Percentiles rank a stretch among this genome's conserved stretches.
Conservation (phyloP, 2,329 filamentous ascomycete genomes). For the Fusarium nelsonii region DNA sequence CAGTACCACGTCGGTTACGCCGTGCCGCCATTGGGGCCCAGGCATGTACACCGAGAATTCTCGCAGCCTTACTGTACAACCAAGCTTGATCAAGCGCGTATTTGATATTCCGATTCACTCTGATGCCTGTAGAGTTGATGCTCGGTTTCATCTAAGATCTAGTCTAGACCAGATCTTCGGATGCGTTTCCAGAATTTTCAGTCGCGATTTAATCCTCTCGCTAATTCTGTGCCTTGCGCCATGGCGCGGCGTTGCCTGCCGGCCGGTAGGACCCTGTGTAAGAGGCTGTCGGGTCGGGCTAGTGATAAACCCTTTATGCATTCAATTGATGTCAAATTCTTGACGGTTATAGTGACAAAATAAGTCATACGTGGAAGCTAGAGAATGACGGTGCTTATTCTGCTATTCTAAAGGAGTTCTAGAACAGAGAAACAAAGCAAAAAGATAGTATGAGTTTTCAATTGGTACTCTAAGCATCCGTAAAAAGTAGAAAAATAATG, state of each 20-base stretch:
- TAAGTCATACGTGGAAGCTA: background rate
- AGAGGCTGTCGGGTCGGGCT: background rate
- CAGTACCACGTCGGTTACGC: constrained; percentile 27
- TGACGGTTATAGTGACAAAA: constrained; percentile 4
- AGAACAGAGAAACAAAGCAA: accelerated
- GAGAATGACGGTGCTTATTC: background rate
- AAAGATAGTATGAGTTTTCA: accelerated
- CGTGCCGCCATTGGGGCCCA: constrained; percentile 17
- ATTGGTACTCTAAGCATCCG: too few relatives aligned
- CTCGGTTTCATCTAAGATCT: background rate
- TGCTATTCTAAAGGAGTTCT: background rate
- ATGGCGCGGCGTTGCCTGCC: constrained; percentile 11
- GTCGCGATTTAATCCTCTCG: background rate
- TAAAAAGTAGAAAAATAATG: background rate
- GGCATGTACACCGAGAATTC: background rate
- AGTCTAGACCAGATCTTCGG: constrained; percentile 8
- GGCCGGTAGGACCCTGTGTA: background rate
- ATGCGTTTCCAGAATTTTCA: constrained; percentile 8
- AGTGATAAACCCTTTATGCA: constrained; percentile 13
- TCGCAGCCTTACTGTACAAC: constrained; percentile 32
- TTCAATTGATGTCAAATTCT: background rate
- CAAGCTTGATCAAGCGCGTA: background rate
- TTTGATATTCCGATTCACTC: background rate
- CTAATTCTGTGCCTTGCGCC: constrained; percentile 6
- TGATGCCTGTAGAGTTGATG: background rate